Evolutionary conservation across 768 basidiomycete genomes (phyloP), one percentile per base, ranked within the genome.

Genomic region (Pisolithus microcarpus): DNA sequence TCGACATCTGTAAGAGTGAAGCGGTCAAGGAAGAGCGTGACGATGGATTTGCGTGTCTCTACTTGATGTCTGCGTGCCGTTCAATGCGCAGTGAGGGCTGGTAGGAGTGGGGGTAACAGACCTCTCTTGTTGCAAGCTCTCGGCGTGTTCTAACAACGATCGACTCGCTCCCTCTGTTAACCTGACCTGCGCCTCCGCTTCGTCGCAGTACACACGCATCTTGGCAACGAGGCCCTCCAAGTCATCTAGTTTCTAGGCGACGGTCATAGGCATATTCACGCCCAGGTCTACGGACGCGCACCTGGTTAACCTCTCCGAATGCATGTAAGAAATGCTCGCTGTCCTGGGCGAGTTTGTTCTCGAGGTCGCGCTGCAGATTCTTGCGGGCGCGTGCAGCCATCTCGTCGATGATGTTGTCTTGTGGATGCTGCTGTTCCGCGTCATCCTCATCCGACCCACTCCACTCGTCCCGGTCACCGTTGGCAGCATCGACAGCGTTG

Each of bases 301-400:
- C 95, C 70, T 89, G 77, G 71, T 97, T 89, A 34, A 98, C 91
- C 57, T 92, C 84, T 19, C 82, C 82, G 55, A 98, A 86, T 0
- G 88, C 91, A 24, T 78, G 76, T 50, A 98, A 65, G 65, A 99
- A 96, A 56, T 81, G 79, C 43, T 77, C 76, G 57, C 91, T 93
- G 5, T 90, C 90, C 48, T 87, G 81, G 0, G 86, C 81, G 42
- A 97, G 74, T 64, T 82, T 87, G 45, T 71, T 75, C 63, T 98
- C 93, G 65, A 95, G 81, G 65, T 97, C 93, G 54, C 84, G 75
- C 40, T 88, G 78, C 49, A 97, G 73, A 60, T 84, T 81, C 64
- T 85, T 89, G 49, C 92, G 75, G 23, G 87, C 91, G 44, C 78
- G 74, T 5, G 80, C 78, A 0, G 90, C 90, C 2, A 78, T 76